Evolutionary conservation across 2,329 filamentous ascomycete species (phyloP), one percentile per base, ranked within the genome.

Genomic region (Pseudopithomyces chartarum): DNA sequence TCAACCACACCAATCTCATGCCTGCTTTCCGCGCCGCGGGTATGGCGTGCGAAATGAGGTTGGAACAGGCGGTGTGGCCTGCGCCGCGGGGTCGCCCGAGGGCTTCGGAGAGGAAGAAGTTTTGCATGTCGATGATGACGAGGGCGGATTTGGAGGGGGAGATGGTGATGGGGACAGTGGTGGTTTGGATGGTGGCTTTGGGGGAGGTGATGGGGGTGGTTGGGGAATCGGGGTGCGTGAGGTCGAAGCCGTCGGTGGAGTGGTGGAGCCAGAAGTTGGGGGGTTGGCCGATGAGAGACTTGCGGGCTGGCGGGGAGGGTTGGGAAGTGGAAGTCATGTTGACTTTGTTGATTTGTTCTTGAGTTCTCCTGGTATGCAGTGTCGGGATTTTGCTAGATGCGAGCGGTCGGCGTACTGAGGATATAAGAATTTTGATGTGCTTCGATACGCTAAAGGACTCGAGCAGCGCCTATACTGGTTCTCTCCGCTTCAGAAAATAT

Each of bases 191-290:
- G 1, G 57, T 67, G 22, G 66, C 17, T 19, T 39, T 56, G 5
- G 65, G 59, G 6, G 49, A 47, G n/a, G 51, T 6, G 11, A 61
- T 57, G 20, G 69, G 57, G 1, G 68, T 64, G 13, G 60, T 60
- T 1, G 75, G 72, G 3, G 65, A 60, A 6, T 65, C 10, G 1
- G 79, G 74, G 56, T 78, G 80, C 1, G 79, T 81, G 5, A 82
- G 75, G 60, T 82, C 76, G 66, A 81, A 82, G 46, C 78, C 79
- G 11, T 64, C 73, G n/a, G 55, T 55, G 2, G 73, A 70, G 36
- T 76, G 76, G 62, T 80, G 78, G 5, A 78, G 71, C 80, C 80
- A 82, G 68, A 80, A 80, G 62, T 76, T 78, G 15, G 67, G 61
- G 10, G 65, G 56, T 39, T 73, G 70, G 57, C 80, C 80, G 55